Conservation (phyloP, 2,329 filamentous ascomycete genomes). For the Aaosphaeria pasadenensis region DNA sequence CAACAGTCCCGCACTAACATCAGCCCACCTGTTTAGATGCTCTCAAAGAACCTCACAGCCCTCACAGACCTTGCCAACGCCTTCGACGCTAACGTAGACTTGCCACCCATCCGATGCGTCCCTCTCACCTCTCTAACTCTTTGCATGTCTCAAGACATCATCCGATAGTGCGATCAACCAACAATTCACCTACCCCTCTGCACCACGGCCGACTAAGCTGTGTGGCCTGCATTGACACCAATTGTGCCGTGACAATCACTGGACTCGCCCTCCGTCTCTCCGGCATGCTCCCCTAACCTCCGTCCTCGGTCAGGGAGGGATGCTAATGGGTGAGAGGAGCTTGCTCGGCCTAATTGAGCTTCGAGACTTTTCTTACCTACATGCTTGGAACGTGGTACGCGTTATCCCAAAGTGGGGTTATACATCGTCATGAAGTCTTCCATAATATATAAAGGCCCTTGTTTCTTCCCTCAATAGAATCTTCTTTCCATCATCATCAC, state of each 20-base stretch:
- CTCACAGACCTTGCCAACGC: too few species aligned
- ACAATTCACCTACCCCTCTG: slow-evolving; percentile 17
- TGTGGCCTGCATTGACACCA: too few species aligned
- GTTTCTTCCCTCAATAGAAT: not conserved
- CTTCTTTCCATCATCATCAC: slow-evolving; percentile 2
- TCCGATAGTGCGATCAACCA: slow-evolving; percentile 21
- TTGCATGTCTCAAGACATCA: slow-evolving; percentile 12
- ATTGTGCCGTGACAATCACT: too few species aligned
- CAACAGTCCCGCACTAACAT: too few species aligned
- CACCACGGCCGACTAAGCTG: not conserved
- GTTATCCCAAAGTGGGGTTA: too few species aligned
- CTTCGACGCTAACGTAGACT: not conserved
- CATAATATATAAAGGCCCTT: slow-evolving; percentile 1
- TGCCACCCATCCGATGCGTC: slow-evolving; percentile 24
- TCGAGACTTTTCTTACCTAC: not conserved
- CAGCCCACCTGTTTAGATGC: too few species aligned
- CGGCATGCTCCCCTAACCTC: too few species aligned
- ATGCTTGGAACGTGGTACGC: too few species aligned
- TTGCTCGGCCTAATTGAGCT: slow-evolving; percentile 1
- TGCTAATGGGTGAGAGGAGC: slow-evolving; percentile 17
- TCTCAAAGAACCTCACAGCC: too few species aligned
- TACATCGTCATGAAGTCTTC: too few species aligned
- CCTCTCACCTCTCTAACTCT: slow-evolving; percentile 1
- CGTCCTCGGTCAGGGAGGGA: too few species aligned
- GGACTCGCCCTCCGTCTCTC: too few species aligned